A percentile compares a stretch with the other conserved stretches of the same genome.
These are phyloP conservation scores for Scutellaria minor DNA, from an alignment of 257 asterid genomes.

Conservation along the genomic window DNA sequence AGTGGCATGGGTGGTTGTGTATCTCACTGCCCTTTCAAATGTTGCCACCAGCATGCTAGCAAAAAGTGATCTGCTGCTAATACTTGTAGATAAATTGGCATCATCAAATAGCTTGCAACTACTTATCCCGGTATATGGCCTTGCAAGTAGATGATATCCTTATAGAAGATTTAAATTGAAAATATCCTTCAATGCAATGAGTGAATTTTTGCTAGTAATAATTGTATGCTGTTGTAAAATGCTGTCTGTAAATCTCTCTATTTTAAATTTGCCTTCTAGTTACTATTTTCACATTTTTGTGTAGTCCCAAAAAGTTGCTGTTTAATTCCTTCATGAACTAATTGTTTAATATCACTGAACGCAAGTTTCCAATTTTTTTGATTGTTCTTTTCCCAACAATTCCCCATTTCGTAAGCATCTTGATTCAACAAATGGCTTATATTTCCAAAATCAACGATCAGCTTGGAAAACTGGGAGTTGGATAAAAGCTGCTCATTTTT, in stretches of 20 bases:
- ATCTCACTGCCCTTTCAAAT: constrained; percentile 92
- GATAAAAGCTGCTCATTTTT: constrained; percentile 10
- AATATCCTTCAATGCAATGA: not conserved
- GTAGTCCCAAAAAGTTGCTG: not conserved
- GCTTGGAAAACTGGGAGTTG: constrained; percentile 4
- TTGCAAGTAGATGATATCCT: constrained; percentile 17
- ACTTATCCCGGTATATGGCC: constrained; percentile 85
- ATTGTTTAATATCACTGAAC: constrained; percentile 17
- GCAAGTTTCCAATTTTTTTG: constrained; percentile 11
- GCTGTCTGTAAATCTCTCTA: constrained; percentile 21
- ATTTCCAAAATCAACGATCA: constrained; percentile 7
- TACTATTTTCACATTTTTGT: constrained; percentile 1
- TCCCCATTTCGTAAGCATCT: constrained; percentile 15
- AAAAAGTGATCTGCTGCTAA: constrained; percentile 65
- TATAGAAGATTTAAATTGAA: not conserved
- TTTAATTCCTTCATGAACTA: constrained; percentile 7
- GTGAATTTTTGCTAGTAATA: not conserved
- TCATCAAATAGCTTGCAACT: constrained; percentile 78
- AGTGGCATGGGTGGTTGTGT: constrained; percentile 97
- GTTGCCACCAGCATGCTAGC: constrained; percentile 75
- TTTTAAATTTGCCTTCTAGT: constrained; percentile 23
- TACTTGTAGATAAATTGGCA: constrained; percentile 76
- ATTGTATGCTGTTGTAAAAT: constrained; percentile 20
- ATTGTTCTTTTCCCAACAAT: constrained; percentile 4
- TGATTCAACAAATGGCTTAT: constrained; percentile 24